These are phyloP conservation scores for Botrytis cinerea DNA, from an alignment of 2,329 filamentous ascomycete genomes.

Conservation along the genomic window DNA sequence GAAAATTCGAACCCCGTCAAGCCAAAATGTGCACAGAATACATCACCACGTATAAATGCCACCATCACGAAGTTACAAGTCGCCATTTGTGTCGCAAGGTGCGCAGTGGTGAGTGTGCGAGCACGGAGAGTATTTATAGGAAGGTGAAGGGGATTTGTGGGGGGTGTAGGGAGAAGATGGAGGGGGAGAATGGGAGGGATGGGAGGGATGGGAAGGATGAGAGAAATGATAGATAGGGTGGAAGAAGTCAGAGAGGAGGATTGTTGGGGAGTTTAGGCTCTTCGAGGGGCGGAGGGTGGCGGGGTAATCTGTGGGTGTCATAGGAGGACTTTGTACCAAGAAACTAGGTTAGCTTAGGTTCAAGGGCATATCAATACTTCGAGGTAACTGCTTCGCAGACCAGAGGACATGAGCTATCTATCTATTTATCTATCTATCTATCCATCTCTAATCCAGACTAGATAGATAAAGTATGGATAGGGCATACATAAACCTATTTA, in stretches of 20 bases:
- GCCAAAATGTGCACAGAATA: neutral
- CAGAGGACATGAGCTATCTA: neutral
- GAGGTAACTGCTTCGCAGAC: neutral
- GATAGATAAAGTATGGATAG: neutral
- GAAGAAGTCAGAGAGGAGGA: no score
- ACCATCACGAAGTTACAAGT: neutral
- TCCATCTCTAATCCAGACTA: neutral
- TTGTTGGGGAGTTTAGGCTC: no score
- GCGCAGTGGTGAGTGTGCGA: neutral
- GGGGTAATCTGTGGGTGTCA: no score
- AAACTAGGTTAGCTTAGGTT: no score
- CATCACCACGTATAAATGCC: neutral
- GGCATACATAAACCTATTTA: neutral
- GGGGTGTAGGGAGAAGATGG: neutral
- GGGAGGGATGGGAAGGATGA: neutral
- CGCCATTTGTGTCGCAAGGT: neutral
- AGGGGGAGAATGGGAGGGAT: neutral
- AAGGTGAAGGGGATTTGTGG: neutral
- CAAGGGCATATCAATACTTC: neutral
- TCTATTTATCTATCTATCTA: neutral
- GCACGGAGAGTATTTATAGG: neutral
- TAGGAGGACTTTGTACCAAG: no score
- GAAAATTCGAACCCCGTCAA: neutral
- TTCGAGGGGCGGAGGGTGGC: no score
- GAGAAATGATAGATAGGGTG: no score